A percentile compares a stretch with the other conserved stretches of the same genome.
These are phyloP conservation scores for Saccharomyces pastorianus DNA, from an alignment of 1,139 yeast species.

Conservation along the genomic window DNA sequence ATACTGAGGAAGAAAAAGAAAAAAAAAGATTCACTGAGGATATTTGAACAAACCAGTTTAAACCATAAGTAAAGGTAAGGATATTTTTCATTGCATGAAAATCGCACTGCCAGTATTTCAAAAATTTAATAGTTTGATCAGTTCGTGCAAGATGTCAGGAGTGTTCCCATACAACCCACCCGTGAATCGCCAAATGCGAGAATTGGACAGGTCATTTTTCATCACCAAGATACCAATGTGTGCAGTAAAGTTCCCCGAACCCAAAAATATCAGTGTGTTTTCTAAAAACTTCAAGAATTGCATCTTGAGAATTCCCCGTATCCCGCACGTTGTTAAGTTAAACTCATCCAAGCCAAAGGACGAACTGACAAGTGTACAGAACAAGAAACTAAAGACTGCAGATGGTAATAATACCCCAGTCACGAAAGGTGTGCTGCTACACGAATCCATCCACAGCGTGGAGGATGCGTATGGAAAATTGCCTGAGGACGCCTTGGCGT, in stretches of 20 bases:
- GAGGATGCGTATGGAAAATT: slow-evolving; percentile 37
- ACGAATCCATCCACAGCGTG: slow-evolving; percentile 41
- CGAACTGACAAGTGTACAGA: background rate
- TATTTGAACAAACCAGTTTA: background rate
- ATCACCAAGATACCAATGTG: slow-evolving; percentile 47
- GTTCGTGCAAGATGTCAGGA: background rate
- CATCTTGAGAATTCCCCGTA: slow-evolving; percentile 52
- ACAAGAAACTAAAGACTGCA: slow-evolving; percentile 13
- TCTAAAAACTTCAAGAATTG: slow-evolving; percentile 43
- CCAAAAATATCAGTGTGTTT: slow-evolving; percentile 49
- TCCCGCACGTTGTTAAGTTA: slow-evolving; percentile 56
- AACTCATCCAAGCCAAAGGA: slow-evolving; percentile 17
- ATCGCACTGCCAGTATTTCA: background rate
- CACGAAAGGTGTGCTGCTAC: slow-evolving; percentile 56
- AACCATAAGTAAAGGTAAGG: background rate
- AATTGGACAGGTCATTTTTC: slow-evolving; percentile 60
- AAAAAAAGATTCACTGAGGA: background rate
- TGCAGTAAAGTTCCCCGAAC: slow-evolving; percentile 63
- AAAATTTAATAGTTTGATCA: background rate
- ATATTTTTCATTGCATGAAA: background rate
- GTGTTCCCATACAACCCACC: slow-evolving; percentile 44
- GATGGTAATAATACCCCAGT: slow-evolving; percentile 27
- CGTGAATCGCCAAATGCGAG: slow-evolving; percentile 53
- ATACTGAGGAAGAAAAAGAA: background rate
- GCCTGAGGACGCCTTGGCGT: slow-evolving; percentile 37